A percentile compares a stretch with the other conserved stretches of the same genome.
Evolutionary conservation across 2,329 filamentous ascomycete genomes (phyloP).

Genomic region (Beauveria varroae): DNA sequence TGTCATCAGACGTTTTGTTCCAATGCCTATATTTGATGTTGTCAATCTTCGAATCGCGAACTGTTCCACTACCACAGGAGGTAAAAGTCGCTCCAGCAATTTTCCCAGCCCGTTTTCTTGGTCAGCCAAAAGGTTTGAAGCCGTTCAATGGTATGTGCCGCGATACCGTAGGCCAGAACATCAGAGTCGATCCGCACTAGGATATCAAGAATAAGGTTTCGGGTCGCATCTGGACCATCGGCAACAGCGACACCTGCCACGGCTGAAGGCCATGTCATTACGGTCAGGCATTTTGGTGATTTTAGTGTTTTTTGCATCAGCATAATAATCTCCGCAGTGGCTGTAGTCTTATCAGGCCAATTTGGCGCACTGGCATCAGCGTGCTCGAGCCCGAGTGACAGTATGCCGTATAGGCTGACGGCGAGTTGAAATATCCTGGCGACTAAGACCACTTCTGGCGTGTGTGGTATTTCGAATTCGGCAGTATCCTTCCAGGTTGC

Average conservation of each 20-base stretch:
- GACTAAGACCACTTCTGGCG: conserved; percentile 1
- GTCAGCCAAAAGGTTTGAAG: not conserved
- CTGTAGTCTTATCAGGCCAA: not conserved
- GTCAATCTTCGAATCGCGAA: not conserved
- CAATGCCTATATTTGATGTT: not conserved
- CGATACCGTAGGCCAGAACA: conserved; percentile 4
- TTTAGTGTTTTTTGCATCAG: not conserved
- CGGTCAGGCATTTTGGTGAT: not conserved
- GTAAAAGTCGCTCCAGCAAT: conserved; percentile 9
- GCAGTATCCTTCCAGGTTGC: not conserved
- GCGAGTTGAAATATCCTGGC: conserved; percentile 6
- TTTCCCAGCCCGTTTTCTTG: conserved; percentile 2
- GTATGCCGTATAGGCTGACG: conserved; percentile 1
- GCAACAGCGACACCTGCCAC: conserved; percentile 1
- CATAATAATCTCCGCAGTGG: not conserved
- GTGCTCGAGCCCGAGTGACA: not conserved
- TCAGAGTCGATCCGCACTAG: not conserved
- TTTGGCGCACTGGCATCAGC: not conserved
- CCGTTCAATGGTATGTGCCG: not conserved
- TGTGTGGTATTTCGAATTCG: not conserved
- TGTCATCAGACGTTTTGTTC: too few relatives aligned
- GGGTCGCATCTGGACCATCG: not conserved
- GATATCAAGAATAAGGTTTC: not conserved
- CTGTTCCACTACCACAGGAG: not conserved
- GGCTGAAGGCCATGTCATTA: conserved; percentile 2